Conservation (phyloP, 305 asterid species). For the Solanum chacoense region DNA sequence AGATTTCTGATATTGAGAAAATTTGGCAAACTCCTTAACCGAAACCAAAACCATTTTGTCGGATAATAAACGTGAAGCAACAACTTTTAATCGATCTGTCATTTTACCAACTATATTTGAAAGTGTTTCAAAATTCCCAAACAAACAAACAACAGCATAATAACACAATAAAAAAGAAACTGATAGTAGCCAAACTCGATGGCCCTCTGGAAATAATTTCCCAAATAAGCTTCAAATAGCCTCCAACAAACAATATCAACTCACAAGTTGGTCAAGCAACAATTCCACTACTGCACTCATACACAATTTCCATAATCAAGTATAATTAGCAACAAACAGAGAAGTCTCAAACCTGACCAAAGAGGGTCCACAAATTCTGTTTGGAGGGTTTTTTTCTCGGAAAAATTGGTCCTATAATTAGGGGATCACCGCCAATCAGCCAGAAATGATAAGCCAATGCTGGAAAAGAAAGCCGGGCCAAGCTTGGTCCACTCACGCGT, state of each 20-base stretch:
- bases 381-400: not conserved
- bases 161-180: not conserved
- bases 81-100: too few relatives aligned
- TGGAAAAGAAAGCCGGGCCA: too few relatives aligned
- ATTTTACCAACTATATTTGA: too few relatives aligned
- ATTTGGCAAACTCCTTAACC: not conserved
- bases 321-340: not conserved
- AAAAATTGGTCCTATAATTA: not conserved
- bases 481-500: not conserved
- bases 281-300: not conserved
- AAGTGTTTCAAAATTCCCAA: too few relatives aligned
- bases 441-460: not conserved
- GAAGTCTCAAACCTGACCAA: not conserved
- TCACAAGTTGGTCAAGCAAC: not conserved
- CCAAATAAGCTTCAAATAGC: not conserved
- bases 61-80: too few relatives aligned
- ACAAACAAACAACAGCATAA: too few relatives aligned
- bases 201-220: not conserved
- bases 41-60: not conserved
- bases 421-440: not conserved
- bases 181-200: not conserved
- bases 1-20: not conserved
- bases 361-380: not conserved
- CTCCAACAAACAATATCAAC: not conserved
- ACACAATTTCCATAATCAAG: not conserved